phyloP scores from a whole-genome alignment of 345 rosid genomes.

The Geranium rotundifolium region DNA sequence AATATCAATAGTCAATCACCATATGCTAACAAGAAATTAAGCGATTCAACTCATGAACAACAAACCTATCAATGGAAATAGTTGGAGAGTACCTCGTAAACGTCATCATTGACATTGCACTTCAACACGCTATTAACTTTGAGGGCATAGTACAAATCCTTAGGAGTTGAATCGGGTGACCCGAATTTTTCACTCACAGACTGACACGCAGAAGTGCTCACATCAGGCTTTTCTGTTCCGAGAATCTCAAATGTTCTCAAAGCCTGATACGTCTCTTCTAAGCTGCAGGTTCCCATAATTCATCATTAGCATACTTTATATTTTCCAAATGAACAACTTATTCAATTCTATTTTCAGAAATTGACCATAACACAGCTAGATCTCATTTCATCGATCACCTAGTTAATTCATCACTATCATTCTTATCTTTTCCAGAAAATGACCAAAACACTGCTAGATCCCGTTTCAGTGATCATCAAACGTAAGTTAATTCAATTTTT shows the following conservation, averaged over 20 bases:
- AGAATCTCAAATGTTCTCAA: conserved; percentile 70
- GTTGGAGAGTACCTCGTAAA: conserved; percentile 40
- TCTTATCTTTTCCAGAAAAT: background rate
- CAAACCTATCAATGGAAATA: background rate
- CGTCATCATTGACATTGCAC: conserved; percentile 36
- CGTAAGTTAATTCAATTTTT: background rate
- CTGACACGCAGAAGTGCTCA: conserved; percentile 36
- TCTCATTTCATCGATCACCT: too few species aligned
- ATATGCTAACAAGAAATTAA: too few species aligned
- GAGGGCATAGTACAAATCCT: conserved; percentile 61
- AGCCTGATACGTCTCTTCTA: conserved; percentile 73
- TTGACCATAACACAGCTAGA: background rate
- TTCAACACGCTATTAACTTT: conserved; percentile 53
- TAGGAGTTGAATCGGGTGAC: conserved; percentile 45
- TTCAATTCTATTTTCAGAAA: background rate
- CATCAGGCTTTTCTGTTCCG: conserved; percentile 46
- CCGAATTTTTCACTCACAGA: conserved; percentile 34
- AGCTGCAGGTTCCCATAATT: conserved; percentile 20
- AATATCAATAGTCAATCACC: background rate
- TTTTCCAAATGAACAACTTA: background rate
- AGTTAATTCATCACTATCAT: too few species aligned
- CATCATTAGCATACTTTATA: background rate
- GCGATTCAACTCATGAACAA: background rate
- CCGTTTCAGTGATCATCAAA: background rate
- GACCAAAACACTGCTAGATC: background rate